Base-by-base conservation (phyloP, 148 eudicot genomes). In the Fagopyrum tataricum region DNA sequence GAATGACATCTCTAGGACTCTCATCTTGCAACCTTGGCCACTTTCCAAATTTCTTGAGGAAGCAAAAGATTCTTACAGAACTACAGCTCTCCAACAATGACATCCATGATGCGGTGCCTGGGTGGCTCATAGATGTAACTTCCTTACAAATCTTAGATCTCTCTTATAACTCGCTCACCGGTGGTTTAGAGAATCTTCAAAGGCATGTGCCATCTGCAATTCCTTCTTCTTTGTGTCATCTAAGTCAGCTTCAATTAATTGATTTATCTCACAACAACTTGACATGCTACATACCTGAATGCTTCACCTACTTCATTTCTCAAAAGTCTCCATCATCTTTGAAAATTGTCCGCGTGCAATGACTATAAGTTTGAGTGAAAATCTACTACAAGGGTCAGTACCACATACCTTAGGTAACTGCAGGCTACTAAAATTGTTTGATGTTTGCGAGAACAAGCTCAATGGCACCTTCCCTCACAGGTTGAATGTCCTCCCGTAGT, bases 11-110 rank as follows among this genome's bases (percentile, higher is more conserved):
- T 0, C 5, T 76, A 8, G 0, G 7, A 0, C 20, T 79, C 53
- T 47, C 80, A 4, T 79, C 78, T 26, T 79, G n/a, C n/a, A n/a
- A n/a, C n/a, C 44, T 82, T 6, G 26, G 10, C 2, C 66, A 66
- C 15, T 74, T 82, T 7, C 79, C 81, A 2, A 1, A 48, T 53
- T 70, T 76, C 71, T 56, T 79, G 42, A 71, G 58, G 44, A 1
- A 43, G 1, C 26, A 20, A 5, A 47, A 43, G 47, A 74, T 24
- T 26, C 69, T 81, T 12, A 24, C 7, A 5, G 5, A 1, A 0
- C 66, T 81, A 21, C 76, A 78, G 23, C 73, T 81, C 71, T 77
- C 80, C 20, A 39, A 77, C 26, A 76, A 75, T 44, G 56, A 55
- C 3, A 37, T 81, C n/a, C 44, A 49, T 64, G 81, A 83, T 37